phyloP scores from a whole-genome alignment of 1,284 basidiomycete genomes.

The Cryptococcus sp. region DNA sequence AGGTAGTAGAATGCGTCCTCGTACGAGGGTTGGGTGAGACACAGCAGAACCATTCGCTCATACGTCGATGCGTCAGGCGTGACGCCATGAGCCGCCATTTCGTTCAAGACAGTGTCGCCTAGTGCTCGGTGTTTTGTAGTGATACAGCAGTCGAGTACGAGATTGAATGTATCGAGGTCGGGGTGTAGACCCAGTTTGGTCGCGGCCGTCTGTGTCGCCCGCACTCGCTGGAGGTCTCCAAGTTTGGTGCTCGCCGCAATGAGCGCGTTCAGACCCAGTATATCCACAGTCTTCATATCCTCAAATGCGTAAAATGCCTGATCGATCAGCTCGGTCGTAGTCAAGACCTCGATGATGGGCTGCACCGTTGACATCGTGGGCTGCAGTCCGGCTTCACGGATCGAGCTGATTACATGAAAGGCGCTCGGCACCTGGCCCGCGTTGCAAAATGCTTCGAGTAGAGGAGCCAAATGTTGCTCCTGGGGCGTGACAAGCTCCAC shows the following conservation, averaged over 20 bases:
- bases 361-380: slow-evolving; percentile 38
- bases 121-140: slow-evolving; percentile 32
- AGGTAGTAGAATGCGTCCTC: slow-evolving; percentile 86
- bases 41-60: slow-evolving; percentile 66
- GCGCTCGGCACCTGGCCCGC: slow-evolving; percentile 46
- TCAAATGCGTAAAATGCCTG: slow-evolving; percentile 67
- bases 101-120: slow-evolving; percentile 42
- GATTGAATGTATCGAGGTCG: slow-evolving; percentile 68
- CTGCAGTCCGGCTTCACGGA: slow-evolving; percentile 36
- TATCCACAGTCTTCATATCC: slow-evolving; percentile 62
- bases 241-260: slow-evolving; percentile 65
- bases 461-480: slow-evolving; percentile 57
- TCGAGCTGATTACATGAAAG: slow-evolving; percentile 35
- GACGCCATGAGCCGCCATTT: slow-evolving; percentile 48
- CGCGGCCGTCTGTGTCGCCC: slow-evolving; percentile 71
- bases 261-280: slow-evolving; percentile 65
- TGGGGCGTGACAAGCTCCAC: slow-evolving; percentile 61
- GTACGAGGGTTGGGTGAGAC: slow-evolving; percentile 68
- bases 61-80: slow-evolving; percentile 64
- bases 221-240: slow-evolving; percentile 71
- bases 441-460: slow-evolving; percentile 49
- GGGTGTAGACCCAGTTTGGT: slow-evolving; percentile 62
- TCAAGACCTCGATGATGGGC: slow-evolving; percentile 60
- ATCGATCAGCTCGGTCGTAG: slow-evolving; percentile 63
- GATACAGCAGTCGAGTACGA: slow-evolving; percentile 67